These are phyloP conservation scores for Candida tetrigidarum DNA, from an alignment of 1,139 yeast genomes.

Conservation along the genomic window DNA sequence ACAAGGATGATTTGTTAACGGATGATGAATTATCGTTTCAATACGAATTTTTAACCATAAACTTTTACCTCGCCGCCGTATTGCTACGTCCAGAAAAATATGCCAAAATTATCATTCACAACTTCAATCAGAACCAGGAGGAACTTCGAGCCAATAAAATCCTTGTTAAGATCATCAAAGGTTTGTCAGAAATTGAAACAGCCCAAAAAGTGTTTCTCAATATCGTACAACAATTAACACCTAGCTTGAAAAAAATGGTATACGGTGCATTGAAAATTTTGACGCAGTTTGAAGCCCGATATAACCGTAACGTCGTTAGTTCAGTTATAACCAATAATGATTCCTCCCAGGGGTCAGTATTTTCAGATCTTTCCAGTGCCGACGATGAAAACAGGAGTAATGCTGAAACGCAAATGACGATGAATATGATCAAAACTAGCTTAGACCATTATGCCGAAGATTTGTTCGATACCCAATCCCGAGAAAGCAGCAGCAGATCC, in stretches of 20 bases:
- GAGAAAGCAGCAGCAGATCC: slow-evolving; percentile 4
- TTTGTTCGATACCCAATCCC: slow-evolving; percentile 5
- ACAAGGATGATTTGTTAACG: slow-evolving; percentile 20
- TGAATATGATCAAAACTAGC: slow-evolving; percentile 13
- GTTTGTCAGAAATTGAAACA: slow-evolving; percentile 35
- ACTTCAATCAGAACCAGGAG: slow-evolving; percentile 30
- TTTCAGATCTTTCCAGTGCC: slow-evolving; percentile 14
- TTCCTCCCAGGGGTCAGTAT: slow-evolving; percentile 15
- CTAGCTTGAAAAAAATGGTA: slow-evolving; percentile 32
- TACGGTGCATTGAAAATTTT: slow-evolving; percentile 36
- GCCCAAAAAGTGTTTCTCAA: slow-evolving; percentile 26
- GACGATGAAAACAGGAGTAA: slow-evolving; percentile 12
- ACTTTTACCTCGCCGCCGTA: slow-evolving; percentile 47
- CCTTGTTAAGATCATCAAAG: slow-evolving; percentile 43
- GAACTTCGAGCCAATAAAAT: slow-evolving; percentile 34
- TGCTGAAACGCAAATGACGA: slow-evolving; percentile 8
- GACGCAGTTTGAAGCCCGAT: slow-evolving; percentile 24
- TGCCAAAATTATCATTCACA: slow-evolving; percentile 26
- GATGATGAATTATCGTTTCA: slow-evolving; percentile 22
- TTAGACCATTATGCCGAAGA: slow-evolving; percentile 19
- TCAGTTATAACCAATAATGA: background rate
- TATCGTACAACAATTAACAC: slow-evolving; percentile 28
- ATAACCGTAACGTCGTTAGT: slow-evolving; percentile 5
- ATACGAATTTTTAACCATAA: slow-evolving; percentile 35
- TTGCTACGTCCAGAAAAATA: slow-evolving; percentile 43